These are phyloP conservation scores for Penicillium chermesinum DNA, from an alignment of 495 filamentous ascomycete genomes.

Conservation along the genomic window DNA sequence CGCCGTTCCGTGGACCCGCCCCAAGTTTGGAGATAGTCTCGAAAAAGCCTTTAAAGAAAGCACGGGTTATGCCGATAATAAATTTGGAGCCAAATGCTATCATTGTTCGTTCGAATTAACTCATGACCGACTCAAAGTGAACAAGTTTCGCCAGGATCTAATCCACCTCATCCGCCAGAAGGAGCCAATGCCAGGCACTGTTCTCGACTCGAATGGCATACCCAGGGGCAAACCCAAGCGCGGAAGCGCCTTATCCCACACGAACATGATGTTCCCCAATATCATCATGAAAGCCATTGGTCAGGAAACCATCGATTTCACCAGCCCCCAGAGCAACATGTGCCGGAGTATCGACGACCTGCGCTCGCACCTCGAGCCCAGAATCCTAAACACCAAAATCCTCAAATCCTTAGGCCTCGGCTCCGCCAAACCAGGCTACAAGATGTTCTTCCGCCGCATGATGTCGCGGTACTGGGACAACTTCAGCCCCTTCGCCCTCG, in stretches of 20 bases:
- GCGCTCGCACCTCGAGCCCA: constrained; percentile 9
- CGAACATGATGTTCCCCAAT: constrained; percentile 51
- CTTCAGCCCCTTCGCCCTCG: constrained; percentile 60
- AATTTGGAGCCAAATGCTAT: constrained; percentile 37
- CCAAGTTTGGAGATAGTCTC: constrained; percentile 7
- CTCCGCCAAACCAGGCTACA: constrained; percentile 17
- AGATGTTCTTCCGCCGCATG: constrained; percentile 59
- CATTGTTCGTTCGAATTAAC: constrained; percentile 46
- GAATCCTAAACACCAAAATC: constrained; percentile 14
- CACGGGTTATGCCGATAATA: constrained; percentile 60
- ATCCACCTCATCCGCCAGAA: constrained; percentile 33
- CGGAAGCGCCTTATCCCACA: background rate
- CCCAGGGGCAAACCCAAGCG: constrained; percentile 7
- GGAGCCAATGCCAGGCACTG: constrained; percentile 58
- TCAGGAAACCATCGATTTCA: constrained; percentile 31
- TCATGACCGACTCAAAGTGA: constrained; percentile 44
- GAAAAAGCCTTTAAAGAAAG: constrained; percentile 12
- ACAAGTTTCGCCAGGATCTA: constrained; percentile 54
- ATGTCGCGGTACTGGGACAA: constrained; percentile 83
- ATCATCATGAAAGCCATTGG: constrained; percentile 44
- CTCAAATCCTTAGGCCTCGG: background rate
- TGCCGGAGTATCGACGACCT: constrained; percentile 15
- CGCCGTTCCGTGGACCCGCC: constrained; percentile 23
- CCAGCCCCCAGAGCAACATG: constrained; percentile 18
- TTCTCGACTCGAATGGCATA: constrained; percentile 40